phyloP scores from a whole-genome alignment of 805 yeast species.

The Ogataea salicorniae region DNA sequence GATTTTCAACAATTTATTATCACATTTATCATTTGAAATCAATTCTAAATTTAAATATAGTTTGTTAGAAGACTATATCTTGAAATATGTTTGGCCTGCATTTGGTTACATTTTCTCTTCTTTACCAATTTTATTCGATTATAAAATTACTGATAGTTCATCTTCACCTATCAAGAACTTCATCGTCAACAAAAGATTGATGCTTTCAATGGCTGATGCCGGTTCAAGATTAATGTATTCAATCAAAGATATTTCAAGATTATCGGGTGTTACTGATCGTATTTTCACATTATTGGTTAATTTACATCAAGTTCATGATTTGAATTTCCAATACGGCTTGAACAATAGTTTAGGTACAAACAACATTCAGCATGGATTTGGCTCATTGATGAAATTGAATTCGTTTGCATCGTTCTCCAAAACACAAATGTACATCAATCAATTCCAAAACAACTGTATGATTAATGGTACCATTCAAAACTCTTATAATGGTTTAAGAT shows the following conservation, averaged over 20 bases:
- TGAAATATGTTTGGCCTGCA: slow-evolving; percentile 93
- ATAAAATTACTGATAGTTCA: slow-evolving; percentile 32
- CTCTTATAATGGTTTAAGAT: slow-evolving; percentile 71
- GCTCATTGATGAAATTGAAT: slow-evolving; percentile 24
- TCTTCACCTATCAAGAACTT: slow-evolving; percentile 77
- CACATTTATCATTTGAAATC: slow-evolving; percentile 32
- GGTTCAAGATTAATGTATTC: slow-evolving; percentile 94
- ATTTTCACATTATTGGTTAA: slow-evolving; percentile 72
- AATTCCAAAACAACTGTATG: slow-evolving; percentile 31
- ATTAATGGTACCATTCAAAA: slow-evolving; percentile 78
- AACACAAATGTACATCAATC: slow-evolving; percentile 9
- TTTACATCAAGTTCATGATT: slow-evolving; percentile 77
- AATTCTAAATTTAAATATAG: slow-evolving; percentile 64
- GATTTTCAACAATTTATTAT: slow-evolving; percentile 50
- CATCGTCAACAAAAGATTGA: slow-evolving; percentile 82
- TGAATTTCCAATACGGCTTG: slow-evolving; percentile 44
- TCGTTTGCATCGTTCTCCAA: slow-evolving; percentile 29
- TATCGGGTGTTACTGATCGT: slow-evolving; percentile 86
- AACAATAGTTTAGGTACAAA: not conserved
- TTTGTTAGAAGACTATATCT: slow-evolving; percentile 75
- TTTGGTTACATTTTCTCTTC: slow-evolving; percentile 90
- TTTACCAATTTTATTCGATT: slow-evolving; percentile 70
- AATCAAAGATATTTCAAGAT: slow-evolving; percentile 83
- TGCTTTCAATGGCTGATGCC: slow-evolving; percentile 90
- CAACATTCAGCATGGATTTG: slow-evolving; percentile 24